These are phyloP conservation scores for Ambrosiella beaveri DNA, from an alignment of 2,329 filamentous ascomycete genomes.

Conservation along the genomic window DNA sequence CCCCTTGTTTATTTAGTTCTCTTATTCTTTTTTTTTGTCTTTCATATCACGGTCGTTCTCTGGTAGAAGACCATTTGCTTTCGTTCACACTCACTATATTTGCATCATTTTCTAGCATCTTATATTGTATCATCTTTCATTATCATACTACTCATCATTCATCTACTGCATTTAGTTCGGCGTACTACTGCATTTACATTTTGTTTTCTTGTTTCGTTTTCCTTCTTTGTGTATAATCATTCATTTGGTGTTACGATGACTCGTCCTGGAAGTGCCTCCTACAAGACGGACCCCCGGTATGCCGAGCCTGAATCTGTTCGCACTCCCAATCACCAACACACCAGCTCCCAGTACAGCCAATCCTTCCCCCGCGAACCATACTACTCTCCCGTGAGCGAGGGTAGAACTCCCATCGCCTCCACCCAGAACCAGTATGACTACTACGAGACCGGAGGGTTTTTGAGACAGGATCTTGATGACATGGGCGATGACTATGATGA, in stretches of 20 bases:
- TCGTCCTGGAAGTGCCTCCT: constrained; percentile 24
- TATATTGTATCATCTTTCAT: not conserved
- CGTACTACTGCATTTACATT: not conserved
- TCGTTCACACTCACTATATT: not conserved
- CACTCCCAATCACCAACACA: not conserved
- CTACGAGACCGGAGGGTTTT: constrained; percentile 5
- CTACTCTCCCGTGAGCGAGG: constrained; percentile 12
- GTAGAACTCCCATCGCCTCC: constrained; percentile 6
- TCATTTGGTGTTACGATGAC: constrained; percentile 23
- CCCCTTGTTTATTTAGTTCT: not conserved
- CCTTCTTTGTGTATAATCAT: not conserved
- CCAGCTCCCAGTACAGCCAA: constrained; percentile 7
- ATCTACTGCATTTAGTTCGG: not conserved
- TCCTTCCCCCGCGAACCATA: constrained; percentile 8
- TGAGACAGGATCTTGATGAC: constrained; percentile 7
- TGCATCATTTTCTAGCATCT: not conserved
- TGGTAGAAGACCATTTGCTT: constrained; percentile 5
- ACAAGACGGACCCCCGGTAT: constrained; percentile 19
- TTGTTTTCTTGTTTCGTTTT: constrained; percentile 5
- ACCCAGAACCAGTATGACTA: constrained; percentile 9
- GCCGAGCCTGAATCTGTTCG: constrained; percentile 20
- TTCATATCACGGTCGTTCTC: not conserved
- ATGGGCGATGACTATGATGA: constrained; percentile 4
- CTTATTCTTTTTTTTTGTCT: not conserved
- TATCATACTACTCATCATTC: not conserved